These are phyloP conservation scores for Dovyalis caffra DNA, from an alignment of 345 rosid species.

Conservation along the genomic window DNA sequence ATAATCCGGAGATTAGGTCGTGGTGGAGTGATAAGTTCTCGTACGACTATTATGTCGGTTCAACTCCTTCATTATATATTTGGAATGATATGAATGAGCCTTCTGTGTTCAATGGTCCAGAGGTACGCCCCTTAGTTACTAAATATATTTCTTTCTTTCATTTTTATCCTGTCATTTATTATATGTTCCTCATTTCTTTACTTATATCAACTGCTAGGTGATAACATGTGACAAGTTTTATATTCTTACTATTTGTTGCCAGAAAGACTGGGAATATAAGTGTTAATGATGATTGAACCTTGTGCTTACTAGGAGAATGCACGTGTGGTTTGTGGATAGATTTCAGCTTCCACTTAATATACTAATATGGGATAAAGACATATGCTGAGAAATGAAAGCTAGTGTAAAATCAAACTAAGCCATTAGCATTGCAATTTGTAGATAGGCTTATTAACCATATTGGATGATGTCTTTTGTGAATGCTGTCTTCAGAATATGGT, in stretches of 20 bases:
- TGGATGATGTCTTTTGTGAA: too few relatives aligned
- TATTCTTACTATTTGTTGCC: neutral
- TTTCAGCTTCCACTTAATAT: neutral
- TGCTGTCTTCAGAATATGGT: too few relatives aligned
- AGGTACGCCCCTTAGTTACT: constrained; percentile 50
- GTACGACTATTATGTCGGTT: constrained; percentile 67
- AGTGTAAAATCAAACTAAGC: too few relatives aligned
- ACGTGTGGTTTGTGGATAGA: neutral
- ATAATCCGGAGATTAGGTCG: constrained; percentile 82
- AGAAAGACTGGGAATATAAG: neutral
- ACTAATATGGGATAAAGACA: neutral
- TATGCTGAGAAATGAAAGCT: neutral
- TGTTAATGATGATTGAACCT: neutral
- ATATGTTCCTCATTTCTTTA: neutral
- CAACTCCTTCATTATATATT: constrained; percentile 85
- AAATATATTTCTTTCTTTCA: neutral
- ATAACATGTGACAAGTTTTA: neutral
- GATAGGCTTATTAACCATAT: too few relatives aligned
- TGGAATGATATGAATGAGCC: constrained; percentile 99
- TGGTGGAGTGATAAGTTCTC: constrained; percentile 94
- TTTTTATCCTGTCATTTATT: neutral
- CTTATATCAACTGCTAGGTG: neutral
- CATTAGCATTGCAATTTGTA: too few relatives aligned
- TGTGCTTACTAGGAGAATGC: neutral
- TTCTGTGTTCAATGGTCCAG: constrained; percentile 98